Evolutionary conservation across 352 stramenopile genomes (phyloP).

Genomic region (Saprolegnia parasitica): DNA sequence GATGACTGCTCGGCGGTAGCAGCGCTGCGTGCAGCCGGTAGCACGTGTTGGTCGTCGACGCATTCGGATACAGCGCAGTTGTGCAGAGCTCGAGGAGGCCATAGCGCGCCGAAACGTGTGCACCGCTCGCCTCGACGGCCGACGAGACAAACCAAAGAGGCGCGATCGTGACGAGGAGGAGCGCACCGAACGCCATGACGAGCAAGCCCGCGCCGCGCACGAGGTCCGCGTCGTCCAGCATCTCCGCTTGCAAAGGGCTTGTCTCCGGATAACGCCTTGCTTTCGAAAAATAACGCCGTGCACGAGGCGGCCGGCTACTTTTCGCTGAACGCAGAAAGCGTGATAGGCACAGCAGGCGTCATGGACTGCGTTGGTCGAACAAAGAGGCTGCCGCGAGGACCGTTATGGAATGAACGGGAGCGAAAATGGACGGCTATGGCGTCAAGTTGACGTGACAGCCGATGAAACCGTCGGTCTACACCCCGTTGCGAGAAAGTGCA

Average conservation of each 20-base stretch:
- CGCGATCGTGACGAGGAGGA: background rate
- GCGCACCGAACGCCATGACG: background rate
- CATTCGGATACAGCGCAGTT: background rate
- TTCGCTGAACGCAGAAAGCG: too few relatives aligned
- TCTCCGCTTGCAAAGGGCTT: background rate
- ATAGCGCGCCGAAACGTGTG: background rate
- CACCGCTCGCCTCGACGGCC: background rate
- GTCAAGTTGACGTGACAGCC: too few relatives aligned
- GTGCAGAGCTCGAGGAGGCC: constrained; percentile 1
- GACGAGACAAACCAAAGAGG: background rate
- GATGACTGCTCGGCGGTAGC: background rate
- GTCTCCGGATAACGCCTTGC: background rate
- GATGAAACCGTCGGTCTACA: too few relatives aligned
- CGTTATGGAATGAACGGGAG: too few relatives aligned
- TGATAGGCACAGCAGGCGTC: too few relatives aligned
- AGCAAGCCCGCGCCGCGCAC: background rate
- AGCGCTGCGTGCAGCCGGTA: constrained; percentile 3
- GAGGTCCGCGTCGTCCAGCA: background rate
- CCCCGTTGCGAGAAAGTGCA: too few relatives aligned
- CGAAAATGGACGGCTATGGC: too few relatives aligned
- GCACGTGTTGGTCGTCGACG: background rate
- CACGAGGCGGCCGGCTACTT: too few relatives aligned
- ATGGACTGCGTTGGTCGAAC: too few relatives aligned
- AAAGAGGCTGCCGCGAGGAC: too few relatives aligned
- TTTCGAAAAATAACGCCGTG: background rate